Base-by-base conservation (phyloP, 2,329 filamentous ascomycete genomes). In the Penicillium concentricum region DNA sequence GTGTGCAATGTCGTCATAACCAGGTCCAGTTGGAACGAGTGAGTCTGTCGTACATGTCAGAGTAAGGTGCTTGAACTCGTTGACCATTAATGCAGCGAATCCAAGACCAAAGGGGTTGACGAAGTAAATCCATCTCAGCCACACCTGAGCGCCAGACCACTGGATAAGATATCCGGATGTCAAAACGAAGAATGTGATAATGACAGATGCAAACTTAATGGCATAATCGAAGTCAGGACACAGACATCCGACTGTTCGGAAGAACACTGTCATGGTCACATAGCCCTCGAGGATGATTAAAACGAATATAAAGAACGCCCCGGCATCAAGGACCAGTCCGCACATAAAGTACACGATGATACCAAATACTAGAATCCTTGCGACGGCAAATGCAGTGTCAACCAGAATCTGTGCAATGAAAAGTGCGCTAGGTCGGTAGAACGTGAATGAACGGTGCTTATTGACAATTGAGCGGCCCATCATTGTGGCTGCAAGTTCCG, bases 111-210 rank as follows among this genome's bases (percentile, higher is more conserved):
- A 77, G 0, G 87, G 81, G 59, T 92, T 91, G 72, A 92, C 78
- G 78, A 87, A 93, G 75, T 86, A 90, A 58, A 93, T 86, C 90
- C 90, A 94, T 18, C 88, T 80, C 6, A 92, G 72, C 87, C 90
- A 93, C 4, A 87, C 85, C 64, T 91, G 87, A 65, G 90, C 84
- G 2, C 79, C 84, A 48, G 87, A 83, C 70, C 89, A 92, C 70
- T 92, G 90, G 57, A 96, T 93, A 41, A 95, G 76, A 73, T 94
- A 96, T 4, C 91, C 91, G 0, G 87, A 88, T 0, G 90, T 94
- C 20, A 91, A 79, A 26, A 94, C 85, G 65, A 92, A 91, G n/a
- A 92, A 76, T 0, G 89, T 92, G 61, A 96, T 91, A 51, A 91
- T 82, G 1, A 91, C 81, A 5, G 90, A 87, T 7, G 90, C 90